Percentiles rank a stretch among this genome's conserved stretches.
Evolutionary conservation across 306 rosid genomes (phyloP).

Genomic region (Casuarina cunninghamiana): DNA sequence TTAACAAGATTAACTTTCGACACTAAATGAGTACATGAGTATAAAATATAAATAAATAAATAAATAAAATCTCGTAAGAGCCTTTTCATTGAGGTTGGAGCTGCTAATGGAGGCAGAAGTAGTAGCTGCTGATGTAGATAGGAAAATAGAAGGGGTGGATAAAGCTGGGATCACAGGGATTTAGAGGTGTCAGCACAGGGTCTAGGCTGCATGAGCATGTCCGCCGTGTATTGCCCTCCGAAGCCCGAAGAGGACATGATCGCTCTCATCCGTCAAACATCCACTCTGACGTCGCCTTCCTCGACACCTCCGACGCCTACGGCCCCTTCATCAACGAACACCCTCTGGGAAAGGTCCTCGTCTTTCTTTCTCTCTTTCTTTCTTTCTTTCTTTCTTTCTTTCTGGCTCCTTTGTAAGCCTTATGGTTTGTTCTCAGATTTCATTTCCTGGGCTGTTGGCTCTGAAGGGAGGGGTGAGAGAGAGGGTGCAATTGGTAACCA

Average conservation of each 20-base stretch:
- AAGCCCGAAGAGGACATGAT: slow-evolving; percentile 74
- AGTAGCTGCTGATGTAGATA: too few relatives aligned
- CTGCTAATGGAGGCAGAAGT: too few relatives aligned
- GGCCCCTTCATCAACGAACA: slow-evolving; percentile 57
- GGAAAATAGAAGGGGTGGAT: slow-evolving; percentile 12
- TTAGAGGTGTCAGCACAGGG: slow-evolving; percentile 50
- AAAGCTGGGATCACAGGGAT: slow-evolving; percentile 42
- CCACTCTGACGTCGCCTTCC: slow-evolving; percentile 54
- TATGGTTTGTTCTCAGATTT: neutral
- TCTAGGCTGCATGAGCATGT: slow-evolving; percentile 68
- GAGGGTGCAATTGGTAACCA: too few relatives aligned
- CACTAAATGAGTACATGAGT: too few relatives aligned
- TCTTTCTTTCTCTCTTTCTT: neutral
- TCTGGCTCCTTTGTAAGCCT: too few relatives aligned
- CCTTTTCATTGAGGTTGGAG: too few relatives aligned
- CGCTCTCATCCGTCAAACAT: slow-evolving; percentile 60
- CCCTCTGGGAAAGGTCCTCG: slow-evolving; percentile 40
- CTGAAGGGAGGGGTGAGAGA: neutral
- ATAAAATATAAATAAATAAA: too few relatives aligned
- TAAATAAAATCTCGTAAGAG: too few relatives aligned
- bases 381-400: too few relatives aligned
- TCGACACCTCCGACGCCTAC: slow-evolving; percentile 62
- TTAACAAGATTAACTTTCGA: too few relatives aligned
- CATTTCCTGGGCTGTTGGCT: slow-evolving; percentile 22
- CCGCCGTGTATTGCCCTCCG: slow-evolving; percentile 51